Evolutionary conservation across 345 rosid genomes (phyloP), one percentile per base, ranked within the genome.

Genomic region (Corchorus capsularis): DNA sequence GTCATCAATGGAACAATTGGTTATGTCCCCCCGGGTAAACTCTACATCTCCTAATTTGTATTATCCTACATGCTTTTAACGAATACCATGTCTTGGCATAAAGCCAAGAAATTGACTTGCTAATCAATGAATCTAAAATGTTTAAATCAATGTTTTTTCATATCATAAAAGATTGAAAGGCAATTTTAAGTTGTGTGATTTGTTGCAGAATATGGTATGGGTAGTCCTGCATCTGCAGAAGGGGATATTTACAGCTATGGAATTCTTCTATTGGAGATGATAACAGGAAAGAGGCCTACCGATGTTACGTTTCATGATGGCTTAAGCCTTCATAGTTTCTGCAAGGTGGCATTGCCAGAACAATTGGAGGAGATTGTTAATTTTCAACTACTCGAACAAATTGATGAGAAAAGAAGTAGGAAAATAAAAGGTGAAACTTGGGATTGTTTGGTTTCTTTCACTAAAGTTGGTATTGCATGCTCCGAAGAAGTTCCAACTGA

Each of bases 201-300:
- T 39, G 43, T 39, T 39, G 43, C 43, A 79, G 83, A 83, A 53
- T 79, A 82, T 69, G 83, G 78, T 8, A 43, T 74, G 76, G 85
- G 85, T 50, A 70, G 78, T 5, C 41, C 5, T 20, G 75, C 57
- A 2, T 67, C 83, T 13, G 55, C 56, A 0, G 13, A 11, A 3
- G 81, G 85, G 0, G 79, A 82, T 63, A 45, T 79, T 27, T 39
- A 39, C 43, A 39, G 43, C 43, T 39, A 39, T 39, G 43, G 43
- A 6, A 39, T 39, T 39, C 43, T 39, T 39, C 43, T 39, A 1
- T 39, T 39, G 43, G 43, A 39, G 6, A 39, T 39, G 43, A 39
- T 39, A 1, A 39, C 43, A 39, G 60, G 83, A 27, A 61, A 75
- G 54, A 63, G 66, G 5, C 82, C 85, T n/a, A 82, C 78, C 0